A percentile compares a stretch with the other conserved stretches of the same genome.
Conservation (phyloP, 129 eudicot species). For the Ambrosia artemisiifolia region DNA sequence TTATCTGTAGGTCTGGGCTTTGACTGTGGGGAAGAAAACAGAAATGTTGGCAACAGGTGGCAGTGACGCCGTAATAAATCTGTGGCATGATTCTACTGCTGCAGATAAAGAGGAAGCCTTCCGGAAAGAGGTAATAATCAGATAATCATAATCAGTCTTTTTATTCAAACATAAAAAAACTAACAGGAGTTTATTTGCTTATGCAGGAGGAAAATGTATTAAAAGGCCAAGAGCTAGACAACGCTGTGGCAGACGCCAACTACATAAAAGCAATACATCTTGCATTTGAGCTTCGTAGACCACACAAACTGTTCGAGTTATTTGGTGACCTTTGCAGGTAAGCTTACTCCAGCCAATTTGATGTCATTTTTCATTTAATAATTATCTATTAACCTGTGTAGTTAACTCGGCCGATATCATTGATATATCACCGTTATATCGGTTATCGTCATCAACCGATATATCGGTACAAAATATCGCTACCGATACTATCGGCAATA, state of each 20-base stretch:
- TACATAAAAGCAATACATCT: constrained; percentile 85
- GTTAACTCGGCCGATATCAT: too few relatives aligned
- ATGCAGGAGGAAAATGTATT: constrained; percentile 80
- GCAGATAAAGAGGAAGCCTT: constrained; percentile 84
- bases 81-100: constrained; percentile 95
- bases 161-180: not conserved
- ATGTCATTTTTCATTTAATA: not conserved
- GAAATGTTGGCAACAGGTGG: constrained; percentile 98
- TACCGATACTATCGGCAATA: too few relatives aligned
- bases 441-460: too few relatives aligned
- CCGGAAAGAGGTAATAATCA: constrained; percentile 59
- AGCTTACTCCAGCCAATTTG: not conserved
- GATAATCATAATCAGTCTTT: not conserved
- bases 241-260: constrained; percentile 75
- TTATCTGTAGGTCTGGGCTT: constrained; percentile 75
- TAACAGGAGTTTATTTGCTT: not conserved
- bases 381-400: too few relatives aligned
- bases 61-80: constrained; percentile 77
- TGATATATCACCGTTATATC: too few relatives aligned
- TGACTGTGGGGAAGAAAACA: constrained; percentile 87
- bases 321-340: constrained; percentile 77
- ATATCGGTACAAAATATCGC: too few relatives aligned
- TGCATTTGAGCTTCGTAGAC: constrained; percentile 90
- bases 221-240: constrained; percentile 85
- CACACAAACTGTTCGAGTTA: constrained; percentile 83